These are phyloP conservation scores for Racocetra persica DNA, from an alignment of 371 early-diverging fungal species.

Conservation along the genomic window DNA sequence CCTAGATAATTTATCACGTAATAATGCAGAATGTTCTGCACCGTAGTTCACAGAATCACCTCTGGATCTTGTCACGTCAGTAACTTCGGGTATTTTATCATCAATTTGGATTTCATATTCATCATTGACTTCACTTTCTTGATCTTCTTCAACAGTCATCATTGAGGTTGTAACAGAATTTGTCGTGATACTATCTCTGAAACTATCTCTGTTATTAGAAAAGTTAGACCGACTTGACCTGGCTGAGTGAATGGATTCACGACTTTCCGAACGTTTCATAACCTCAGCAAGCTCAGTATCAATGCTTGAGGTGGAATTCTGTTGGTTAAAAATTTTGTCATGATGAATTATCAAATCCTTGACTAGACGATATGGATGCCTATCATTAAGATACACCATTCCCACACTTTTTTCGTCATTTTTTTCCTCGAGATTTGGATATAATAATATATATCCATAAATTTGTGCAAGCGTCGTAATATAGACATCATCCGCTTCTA, in stretches of 20 bases:
- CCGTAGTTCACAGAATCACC: no score
- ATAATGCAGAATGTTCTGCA: no score
- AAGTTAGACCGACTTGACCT: background rate
- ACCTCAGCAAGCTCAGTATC: conserved; percentile 17
- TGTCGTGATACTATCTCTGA: no score
- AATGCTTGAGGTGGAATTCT: background rate
- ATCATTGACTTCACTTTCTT: no score
- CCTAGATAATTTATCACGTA: no score
- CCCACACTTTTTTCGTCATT: conserved; percentile 48
- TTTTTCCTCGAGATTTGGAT: conserved; percentile 45
- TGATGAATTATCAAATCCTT: conserved; percentile 56
- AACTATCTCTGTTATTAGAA: no score
- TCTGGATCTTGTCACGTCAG: no score
- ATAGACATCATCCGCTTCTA: conserved; percentile 47
- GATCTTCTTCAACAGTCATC: no score
- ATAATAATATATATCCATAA: conserved; percentile 64
- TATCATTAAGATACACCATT: conserved; percentile 61
- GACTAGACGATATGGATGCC: conserved; percentile 58
- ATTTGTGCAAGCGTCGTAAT: conserved; percentile 53
- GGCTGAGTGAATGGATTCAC: conserved; percentile 4
- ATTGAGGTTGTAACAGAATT: no score
- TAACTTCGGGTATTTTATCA: no score
- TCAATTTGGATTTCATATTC: no score
- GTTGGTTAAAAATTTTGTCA: conserved; percentile 24
- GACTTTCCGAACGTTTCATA: conserved; percentile 3